Conservation (phyloP, 176 grass and related monocot genomes). For the Carex myosuroides region DNA sequence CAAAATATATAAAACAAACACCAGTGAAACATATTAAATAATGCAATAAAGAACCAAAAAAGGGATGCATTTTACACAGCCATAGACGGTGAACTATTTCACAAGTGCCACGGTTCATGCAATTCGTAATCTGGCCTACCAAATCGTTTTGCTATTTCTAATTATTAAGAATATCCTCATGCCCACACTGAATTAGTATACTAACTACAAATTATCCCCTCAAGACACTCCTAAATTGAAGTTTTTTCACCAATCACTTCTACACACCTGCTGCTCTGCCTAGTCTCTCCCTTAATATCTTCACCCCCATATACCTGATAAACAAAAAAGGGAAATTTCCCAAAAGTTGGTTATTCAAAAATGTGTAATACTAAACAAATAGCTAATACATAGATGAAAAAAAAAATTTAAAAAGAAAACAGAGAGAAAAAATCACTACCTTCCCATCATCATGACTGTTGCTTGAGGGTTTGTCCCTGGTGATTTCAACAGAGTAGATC, state of each 20-base stretch:
- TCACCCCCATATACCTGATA: constrained; percentile 51
- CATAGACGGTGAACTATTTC: constrained; percentile 3
- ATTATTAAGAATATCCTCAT: constrained; percentile 6
- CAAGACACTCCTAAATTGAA: neutral
- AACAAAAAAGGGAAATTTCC: neutral
- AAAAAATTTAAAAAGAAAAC: constrained; percentile 9
- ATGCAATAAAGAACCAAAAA: neutral
- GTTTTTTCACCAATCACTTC: neutral
- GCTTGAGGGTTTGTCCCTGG: constrained; percentile 52
- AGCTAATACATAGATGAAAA: neutral
- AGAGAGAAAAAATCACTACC: constrained; percentile 25
- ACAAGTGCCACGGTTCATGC: constrained; percentile 7
- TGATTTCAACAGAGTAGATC: constrained; percentile 31
- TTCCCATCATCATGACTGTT: constrained; percentile 48
- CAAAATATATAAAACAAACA: neutral
- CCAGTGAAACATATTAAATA: neutral
- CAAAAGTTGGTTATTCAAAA: neutral
- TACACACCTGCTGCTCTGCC: constrained; percentile 26
- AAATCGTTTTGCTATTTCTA: constrained; percentile 10
- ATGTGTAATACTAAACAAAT: neutral
- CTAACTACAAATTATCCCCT: constrained; percentile 7
- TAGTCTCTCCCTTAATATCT: constrained; percentile 41
- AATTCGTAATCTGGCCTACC: constrained; percentile 14
- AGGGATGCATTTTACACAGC: constrained; percentile 4
- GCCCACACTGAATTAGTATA: constrained; percentile 18